Conservation (phyloP, 116 monocot species). For the Cymodocea nodosa region DNA sequence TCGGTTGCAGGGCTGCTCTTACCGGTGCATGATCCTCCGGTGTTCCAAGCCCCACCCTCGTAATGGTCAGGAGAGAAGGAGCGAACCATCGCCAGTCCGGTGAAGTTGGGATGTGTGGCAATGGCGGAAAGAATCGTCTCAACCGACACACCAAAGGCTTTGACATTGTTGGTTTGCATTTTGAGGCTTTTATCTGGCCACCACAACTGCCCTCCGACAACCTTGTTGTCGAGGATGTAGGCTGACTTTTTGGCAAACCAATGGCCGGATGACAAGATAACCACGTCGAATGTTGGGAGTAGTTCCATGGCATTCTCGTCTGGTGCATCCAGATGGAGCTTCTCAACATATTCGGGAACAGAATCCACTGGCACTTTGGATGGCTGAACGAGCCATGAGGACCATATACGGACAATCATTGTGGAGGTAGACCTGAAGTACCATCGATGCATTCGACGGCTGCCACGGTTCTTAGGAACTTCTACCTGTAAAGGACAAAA, state of each 20-base stretch:
- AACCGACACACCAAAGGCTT: constrained; percentile 57
- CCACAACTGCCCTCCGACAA: constrained; percentile 77
- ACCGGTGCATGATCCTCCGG: constrained; percentile 82
- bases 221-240: constrained; percentile 41
- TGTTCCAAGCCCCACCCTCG: constrained; percentile 76
- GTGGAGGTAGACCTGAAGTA: constrained; percentile 55
- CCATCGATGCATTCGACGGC: constrained; percentile 46
- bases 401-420: constrained; percentile 61
- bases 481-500: constrained; percentile 36
- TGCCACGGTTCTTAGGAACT: constrained; percentile 53
- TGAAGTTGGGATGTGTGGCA: constrained; percentile 45
- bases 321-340: constrained; percentile 58
- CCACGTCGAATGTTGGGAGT: constrained; percentile 50
- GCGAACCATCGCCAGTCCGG: constrained; percentile 50
- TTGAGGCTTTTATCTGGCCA: constrained; percentile 33
- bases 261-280: constrained; percentile 77
- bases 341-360: constrained; percentile 37
- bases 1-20: constrained; percentile 30
- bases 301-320: constrained; percentile 61
- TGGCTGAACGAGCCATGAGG: constrained; percentile 66
- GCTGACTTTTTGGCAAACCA: constrained; percentile 83
- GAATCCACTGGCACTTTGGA: constrained; percentile 16
- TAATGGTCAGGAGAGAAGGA: constrained; percentile 78
- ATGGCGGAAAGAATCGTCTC: constrained; percentile 49
- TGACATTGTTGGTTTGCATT: constrained; percentile 43